phyloP scores from a whole-genome alignment of 2,329 filamentous ascomycete species.

The Verticillium albo-atrum region DNA sequence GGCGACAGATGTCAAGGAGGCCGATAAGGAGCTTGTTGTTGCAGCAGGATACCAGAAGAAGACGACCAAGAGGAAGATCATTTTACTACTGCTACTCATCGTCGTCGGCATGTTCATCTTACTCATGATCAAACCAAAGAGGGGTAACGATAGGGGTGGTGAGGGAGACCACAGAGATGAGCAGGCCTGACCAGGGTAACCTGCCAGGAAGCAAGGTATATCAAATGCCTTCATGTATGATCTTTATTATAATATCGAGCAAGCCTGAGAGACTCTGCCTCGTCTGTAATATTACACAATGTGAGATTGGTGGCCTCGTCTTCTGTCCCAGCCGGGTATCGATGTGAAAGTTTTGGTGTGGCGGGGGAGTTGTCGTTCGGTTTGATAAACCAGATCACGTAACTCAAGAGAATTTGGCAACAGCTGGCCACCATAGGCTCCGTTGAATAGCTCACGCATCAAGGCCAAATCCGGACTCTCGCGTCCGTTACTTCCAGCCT shows the following conservation, averaged over 20 bases:
- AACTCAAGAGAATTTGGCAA: background rate
- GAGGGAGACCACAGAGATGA: slow-evolving; percentile 2
- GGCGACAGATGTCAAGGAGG: slow-evolving; percentile 87
- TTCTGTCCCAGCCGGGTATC: background rate
- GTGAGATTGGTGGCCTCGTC: background rate
- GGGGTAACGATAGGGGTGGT: slow-evolving; percentile 20
- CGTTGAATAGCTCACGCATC: background rate
- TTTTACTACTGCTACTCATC: slow-evolving; percentile 79
- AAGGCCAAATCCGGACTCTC: background rate
- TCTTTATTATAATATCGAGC: slow-evolving; percentile 12
- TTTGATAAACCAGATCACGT: background rate
- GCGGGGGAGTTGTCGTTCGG: background rate
- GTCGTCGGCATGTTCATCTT: slow-evolving; percentile 85
- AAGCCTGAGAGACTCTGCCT: background rate
- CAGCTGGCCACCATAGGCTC: background rate
- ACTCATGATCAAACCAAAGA: slow-evolving; percentile 74
- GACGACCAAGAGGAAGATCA: slow-evolving; percentile 87
- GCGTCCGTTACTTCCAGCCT: background rate
- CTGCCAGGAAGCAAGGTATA: slow-evolving; percentile 12
- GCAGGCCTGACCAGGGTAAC: slow-evolving; percentile 17
- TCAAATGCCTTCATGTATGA: slow-evolving; percentile 15
- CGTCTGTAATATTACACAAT: background rate
- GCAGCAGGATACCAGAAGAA: slow-evolving; percentile 85
- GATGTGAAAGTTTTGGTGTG: background rate
- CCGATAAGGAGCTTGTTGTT: slow-evolving; percentile 86